These are phyloP conservation scores for Cyclotella kingstonii DNA, from an alignment of 108 stramenopile genomes.

Conservation along the genomic window DNA sequence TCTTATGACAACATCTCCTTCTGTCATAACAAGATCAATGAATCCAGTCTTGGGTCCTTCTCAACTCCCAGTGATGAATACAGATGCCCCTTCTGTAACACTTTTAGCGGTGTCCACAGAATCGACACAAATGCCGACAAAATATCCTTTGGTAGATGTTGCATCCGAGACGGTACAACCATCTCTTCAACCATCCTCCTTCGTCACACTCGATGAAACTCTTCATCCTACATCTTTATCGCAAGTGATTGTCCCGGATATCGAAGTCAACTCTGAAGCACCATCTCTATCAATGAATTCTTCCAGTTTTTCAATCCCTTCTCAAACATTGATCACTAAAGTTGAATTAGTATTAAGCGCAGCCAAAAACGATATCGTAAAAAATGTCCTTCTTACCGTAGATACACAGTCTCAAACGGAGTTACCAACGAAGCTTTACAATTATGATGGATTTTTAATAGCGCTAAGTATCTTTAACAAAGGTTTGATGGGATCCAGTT, in stretches of 20 bases:
- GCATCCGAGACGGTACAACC: not conserved
- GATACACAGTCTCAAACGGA: slow-evolving; percentile 7
- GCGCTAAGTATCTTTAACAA: slow-evolving; percentile 27
- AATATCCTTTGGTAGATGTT: not conserved
- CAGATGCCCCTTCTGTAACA: no score
- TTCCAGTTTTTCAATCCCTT: slow-evolving; percentile 8
- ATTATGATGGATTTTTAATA: slow-evolving; percentile 38
- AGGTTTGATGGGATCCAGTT: slow-evolving; percentile 27
- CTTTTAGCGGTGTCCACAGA: no score
- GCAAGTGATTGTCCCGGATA: slow-evolving; percentile 4
- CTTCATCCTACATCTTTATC: not conserved
- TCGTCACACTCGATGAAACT: not conserved
- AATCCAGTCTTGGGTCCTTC: no score
- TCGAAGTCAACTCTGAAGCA: not conserved
- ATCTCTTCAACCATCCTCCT: not conserved
- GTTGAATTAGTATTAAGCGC: slow-evolving; percentile 24
- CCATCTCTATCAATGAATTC: not conserved
- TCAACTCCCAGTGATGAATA: no score
- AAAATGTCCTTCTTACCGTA: slow-evolving; percentile 20
- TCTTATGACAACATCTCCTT: no score
- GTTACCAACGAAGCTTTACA: slow-evolving; percentile 28
- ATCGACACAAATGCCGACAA: not conserved
- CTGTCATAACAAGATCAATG: no score
- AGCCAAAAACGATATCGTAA: slow-evolving; percentile 9
- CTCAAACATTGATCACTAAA: slow-evolving; percentile 10